A percentile compares a stretch with the other conserved stretches of the same genome.
These are phyloP conservation scores for Fusarium circinatum DNA, from an alignment of 2,329 filamentous ascomycete genomes.

Conservation along the genomic window DNA sequence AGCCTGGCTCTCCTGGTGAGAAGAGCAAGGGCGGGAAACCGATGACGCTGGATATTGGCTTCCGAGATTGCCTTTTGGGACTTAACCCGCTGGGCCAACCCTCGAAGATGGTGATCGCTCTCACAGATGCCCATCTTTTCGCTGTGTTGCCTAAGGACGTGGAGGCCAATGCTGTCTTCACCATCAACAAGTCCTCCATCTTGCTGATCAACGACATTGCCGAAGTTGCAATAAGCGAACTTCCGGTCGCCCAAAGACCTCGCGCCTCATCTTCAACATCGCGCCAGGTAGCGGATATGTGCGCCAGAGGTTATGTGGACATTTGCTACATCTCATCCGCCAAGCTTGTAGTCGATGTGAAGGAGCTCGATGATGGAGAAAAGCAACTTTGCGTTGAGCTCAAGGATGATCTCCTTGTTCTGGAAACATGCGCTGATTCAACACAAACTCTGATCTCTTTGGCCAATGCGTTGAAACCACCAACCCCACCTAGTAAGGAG, in stretches of 20 bases:
- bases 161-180: slow-evolving; percentile 70
- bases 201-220: slow-evolving; percentile 82
- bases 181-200: slow-evolving; percentile 83
- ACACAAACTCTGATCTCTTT: slow-evolving; percentile 89
- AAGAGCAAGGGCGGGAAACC: slow-evolving; percentile 59
- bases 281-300: slow-evolving; percentile 65
- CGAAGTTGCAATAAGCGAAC: slow-evolving; percentile 24
- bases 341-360: slow-evolving; percentile 71
- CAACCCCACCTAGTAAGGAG: slow-evolving; percentile 82
- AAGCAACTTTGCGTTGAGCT: slow-evolving; percentile 83
- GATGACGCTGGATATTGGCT: slow-evolving; percentile 75
- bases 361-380: slow-evolving; percentile 62
- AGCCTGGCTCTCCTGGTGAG: slow-evolving; percentile 40
- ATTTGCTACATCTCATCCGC: slow-evolving; percentile 90
- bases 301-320: slow-evolving; percentile 80
- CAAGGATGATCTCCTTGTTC: slow-evolving; percentile 84
- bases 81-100: slow-evolving; percentile 80
- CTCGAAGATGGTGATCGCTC: slow-evolving; percentile 81
- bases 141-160: slow-evolving; percentile 73
- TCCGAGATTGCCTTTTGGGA: slow-evolving; percentile 84
- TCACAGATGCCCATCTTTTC: slow-evolving; percentile 81
- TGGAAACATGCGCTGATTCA: slow-evolving; percentile 97
- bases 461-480: slow-evolving; percentile 82
- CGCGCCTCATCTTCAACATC: slow-evolving; percentile 52
- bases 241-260: slow-evolving; percentile 31